Evolutionary conservation across 352 stramenopile species (phyloP), one percentile per base, ranked within the genome.

Genomic region (Globisporangium abappressorium): DNA sequence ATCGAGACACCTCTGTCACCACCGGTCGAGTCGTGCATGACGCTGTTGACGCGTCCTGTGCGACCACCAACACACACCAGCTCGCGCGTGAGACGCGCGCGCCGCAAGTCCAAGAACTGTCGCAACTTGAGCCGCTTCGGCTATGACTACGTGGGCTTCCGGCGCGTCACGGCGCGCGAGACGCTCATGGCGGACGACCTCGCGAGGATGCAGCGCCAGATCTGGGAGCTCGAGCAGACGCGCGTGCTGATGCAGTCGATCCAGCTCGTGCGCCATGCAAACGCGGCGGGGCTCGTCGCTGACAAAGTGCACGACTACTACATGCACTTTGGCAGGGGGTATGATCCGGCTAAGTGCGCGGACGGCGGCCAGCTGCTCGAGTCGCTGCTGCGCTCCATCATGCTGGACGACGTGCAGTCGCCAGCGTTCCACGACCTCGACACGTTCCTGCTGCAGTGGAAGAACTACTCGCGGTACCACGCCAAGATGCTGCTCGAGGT

Each of bases 401-500:
- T 90, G 66, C 55, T 78, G 20, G 76, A 82, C 34, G 71, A 83
- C 49, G 82, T 88, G 24, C 46, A 87, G 71, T 87, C 78, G 24
- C 75, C 80, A 18, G 72, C 78, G 18, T 90, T 90, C 62, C 49
- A 55, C 2, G 69, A 75, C 46, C 72, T 88, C 49, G 82, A 87
- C 65, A 68, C 77, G 55, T 90, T 90, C 67, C 55, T 90, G 2
- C 41, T 66, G 47, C 82, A 85, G 62, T 90, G 80, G 80, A 55
- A 71, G n/a, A 77, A 90, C 73, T 90, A 88, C 66, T 88, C 82
- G 33, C 74, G 75, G 54, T 90, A 82, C 64, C 82, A 90, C 57
- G 74, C 82, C 18, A 70, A 77, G 64, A 69, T 90, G 41, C 58
- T 22, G 18, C 69, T 85, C 24, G 43, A 68, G 11, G 75, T 77